Percentiles rank a stretch among this genome's conserved stretches.
Evolutionary conservation across 2,329 filamentous ascomycete genomes (phyloP).

Genomic region (Gaeumannomyces tritici): DNA sequence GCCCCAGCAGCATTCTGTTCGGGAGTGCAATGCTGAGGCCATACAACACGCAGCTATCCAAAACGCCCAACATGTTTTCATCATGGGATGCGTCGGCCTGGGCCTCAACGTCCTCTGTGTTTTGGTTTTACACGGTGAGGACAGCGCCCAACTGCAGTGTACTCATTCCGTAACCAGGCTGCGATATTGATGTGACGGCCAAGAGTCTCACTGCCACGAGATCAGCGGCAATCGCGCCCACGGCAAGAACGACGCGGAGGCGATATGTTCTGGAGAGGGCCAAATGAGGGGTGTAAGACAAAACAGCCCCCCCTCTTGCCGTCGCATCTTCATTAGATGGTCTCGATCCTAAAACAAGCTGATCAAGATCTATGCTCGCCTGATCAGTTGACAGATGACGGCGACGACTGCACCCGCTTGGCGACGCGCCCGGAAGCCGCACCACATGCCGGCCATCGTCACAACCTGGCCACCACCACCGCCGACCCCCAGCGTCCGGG

Average conservation of each 20-base stretch:
- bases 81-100: slow-evolving; percentile 60
- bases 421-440: background rate
- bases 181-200: background rate
- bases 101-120: slow-evolving; percentile 58
- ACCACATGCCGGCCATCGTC: slow-evolving; percentile 39
- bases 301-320: too few species aligned
- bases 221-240: background rate
- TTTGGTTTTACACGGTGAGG: slow-evolving; percentile 52
- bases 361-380: background rate
- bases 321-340: background rate
- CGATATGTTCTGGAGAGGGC: background rate
- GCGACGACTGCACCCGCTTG: background rate
- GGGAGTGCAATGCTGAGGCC: slow-evolving; percentile 6
- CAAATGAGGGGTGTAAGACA: background rate
- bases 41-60: slow-evolving; percentile 40
- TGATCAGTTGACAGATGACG: background rate
- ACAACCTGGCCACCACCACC: slow-evolving; percentile 20
- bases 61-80: slow-evolving; percentile 55
- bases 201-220: background rate
- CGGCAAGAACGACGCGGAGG: background rate
- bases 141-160: background rate
- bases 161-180: background rate
- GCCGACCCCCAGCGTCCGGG: slow-evolving; percentile 21
- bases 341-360: background rate
- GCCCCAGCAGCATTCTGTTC: background rate